Evolutionary conservation across 495 filamentous ascomycete species (phyloP).

Genomic region (Penicillium flavigenum): DNA sequence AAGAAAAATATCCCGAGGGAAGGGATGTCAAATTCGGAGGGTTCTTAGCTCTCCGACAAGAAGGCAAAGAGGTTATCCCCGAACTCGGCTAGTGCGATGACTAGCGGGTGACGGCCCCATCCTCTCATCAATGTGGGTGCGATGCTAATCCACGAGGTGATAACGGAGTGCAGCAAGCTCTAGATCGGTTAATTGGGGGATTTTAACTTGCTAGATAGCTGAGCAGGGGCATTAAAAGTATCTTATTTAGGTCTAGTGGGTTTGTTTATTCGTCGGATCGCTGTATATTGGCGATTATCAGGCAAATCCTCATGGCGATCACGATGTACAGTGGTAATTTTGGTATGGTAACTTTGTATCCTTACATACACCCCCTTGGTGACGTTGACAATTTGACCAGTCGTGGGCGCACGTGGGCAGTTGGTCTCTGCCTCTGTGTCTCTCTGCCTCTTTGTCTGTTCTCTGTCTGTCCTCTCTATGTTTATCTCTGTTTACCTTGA

Average conservation of each 20-base stretch:
- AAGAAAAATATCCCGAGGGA: slow-evolving; percentile 6
- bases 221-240: not conserved
- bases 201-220: not conserved
- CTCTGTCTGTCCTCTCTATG: not conserved
- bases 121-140: not conserved
- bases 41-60: slow-evolving; percentile 17
- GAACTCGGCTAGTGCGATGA: slow-evolving; percentile 13
- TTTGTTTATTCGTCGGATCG: not conserved
- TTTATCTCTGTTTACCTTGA: not conserved
- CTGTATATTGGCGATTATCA: not conserved
- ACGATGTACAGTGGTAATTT: not conserved
- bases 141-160: not conserved
- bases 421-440: too few species aligned
- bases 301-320: not conserved
- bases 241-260: not conserved
- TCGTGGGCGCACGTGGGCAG: slow-evolving; percentile 13
- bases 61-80: slow-evolving; percentile 20
- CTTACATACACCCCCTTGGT: not conserved
- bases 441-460: not conserved
- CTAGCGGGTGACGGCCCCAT: slow-evolving; percentile 16
- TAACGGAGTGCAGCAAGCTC: not conserved
- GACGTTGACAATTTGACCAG: slow-evolving; percentile 10
- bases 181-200: not conserved
- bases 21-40: slow-evolving; percentile 9
- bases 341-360: slow-evolving; percentile 4